phyloP scores from a whole-genome alignment of 148 eudicot species.

The Fallopia convolvulus region DNA sequence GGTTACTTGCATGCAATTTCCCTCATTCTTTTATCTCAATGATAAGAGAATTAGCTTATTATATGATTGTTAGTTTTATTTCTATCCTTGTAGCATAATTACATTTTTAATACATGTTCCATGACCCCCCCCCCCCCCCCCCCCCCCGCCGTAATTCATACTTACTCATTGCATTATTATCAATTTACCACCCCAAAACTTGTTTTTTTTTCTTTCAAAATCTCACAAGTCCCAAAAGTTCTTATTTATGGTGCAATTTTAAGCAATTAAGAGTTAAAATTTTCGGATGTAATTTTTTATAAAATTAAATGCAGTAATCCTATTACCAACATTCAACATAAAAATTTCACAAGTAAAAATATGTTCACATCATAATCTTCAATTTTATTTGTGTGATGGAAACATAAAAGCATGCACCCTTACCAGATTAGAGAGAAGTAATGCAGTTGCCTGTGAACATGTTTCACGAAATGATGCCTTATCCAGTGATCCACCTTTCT shows the following conservation, averaged over 20 bases:
- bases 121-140: no score
- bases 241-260: background rate
- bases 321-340: background rate
- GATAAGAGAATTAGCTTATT: no score
- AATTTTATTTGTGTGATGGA: background rate
- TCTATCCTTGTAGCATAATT: no score
- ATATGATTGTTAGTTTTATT: no score
- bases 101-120: no score
- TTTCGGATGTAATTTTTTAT: background rate
- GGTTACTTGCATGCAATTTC: no score
- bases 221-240: no score
- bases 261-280: background rate
- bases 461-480: conserved; percentile 82
- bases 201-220: no score
- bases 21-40: no score
- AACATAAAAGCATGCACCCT: conserved; percentile 10
- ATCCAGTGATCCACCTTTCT: conserved; percentile 77
- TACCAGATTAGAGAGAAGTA: conserved; percentile 93
- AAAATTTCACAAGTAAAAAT: background rate
- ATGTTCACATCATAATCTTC: background rate
- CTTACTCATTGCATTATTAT: no score
- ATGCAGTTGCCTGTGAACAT: conserved; percentile 95
- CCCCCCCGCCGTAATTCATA: no score
- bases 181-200: no score
- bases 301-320: conserved; percentile 1